A percentile compares a stretch with the other conserved stretches of the same genome.
Conservation (phyloP, 2,329 filamentous ascomycete genomes). For the Fusarium piperis region DNA sequence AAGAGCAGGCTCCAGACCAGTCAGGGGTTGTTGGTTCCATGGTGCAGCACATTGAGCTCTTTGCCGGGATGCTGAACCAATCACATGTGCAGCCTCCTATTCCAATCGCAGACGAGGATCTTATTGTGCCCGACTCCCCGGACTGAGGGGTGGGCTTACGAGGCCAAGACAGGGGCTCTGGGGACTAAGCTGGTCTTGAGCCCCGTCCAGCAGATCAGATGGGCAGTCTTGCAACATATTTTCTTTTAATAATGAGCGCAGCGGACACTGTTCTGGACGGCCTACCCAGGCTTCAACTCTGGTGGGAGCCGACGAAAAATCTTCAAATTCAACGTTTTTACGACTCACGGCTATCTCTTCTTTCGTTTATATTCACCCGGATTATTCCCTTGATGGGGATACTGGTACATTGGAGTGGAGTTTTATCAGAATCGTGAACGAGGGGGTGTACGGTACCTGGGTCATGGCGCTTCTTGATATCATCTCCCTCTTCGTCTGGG, state of each 20-base stretch:
- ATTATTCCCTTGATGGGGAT: neutral
- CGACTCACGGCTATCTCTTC: neutral
- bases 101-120: constrained; percentile 45
- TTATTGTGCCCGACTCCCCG: constrained; percentile 46
- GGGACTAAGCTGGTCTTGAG: constrained; percentile 32
- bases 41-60: constrained; percentile 53
- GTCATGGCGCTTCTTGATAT: neutral
- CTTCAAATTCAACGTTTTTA: neutral
- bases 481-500: neutral
- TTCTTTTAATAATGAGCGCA: neutral
- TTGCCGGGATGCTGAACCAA: constrained; percentile 50
- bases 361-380: neutral
- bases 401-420: neutral
- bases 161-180: neutral
- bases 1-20: constrained; percentile 52
- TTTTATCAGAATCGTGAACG: neutral
- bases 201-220: constrained; percentile 1
- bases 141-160: constrained; percentile 38
- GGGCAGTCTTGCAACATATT: constrained; percentile 3
- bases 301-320: neutral
- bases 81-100: constrained; percentile 42
- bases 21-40: constrained; percentile 49
- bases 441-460: neutral
- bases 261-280: neutral
- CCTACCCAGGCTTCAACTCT: neutral